Evolutionary conservation across 257 asterid genomes (phyloP), one percentile per base, ranked within the genome.

Genomic region (Apocynum venetum): DNA sequence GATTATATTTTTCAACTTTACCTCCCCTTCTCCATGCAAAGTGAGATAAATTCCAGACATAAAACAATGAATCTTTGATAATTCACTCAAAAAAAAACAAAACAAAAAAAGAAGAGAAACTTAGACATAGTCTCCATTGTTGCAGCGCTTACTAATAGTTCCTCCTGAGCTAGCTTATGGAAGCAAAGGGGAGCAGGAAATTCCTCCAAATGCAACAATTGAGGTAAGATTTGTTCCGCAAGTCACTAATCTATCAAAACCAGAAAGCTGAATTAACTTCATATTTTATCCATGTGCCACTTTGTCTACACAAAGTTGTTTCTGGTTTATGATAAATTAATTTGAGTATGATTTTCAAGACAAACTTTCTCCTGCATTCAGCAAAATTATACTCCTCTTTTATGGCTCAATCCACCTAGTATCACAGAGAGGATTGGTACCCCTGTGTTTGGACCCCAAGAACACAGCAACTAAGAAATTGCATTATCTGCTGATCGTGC

Each of bases 81-180:
- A 38, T n/a, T 65, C 46, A 14, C 35, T 69, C 67, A 14, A 51
- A 48, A 40, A 9, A 53, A 53, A 25, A 25, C 0, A 25, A 25
- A 25, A 25, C 31, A 25, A 25, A 25, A 25, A 25, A 57, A 20
- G 36, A 57, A 20, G 72, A 47, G 40, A 72, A 72, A n/a, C 38
- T 74, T 51, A 31, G 38, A 82, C 11, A 8, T 60, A 12, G 40
- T 71, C 8, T 75, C 47, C 8, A n/a, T 66, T 82, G 71, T 86
- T 83, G 86, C 91, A 96, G 99, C 84, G 98, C 41, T 63, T 96
- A 84, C 89, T 96, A 80, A 93, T 95, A 57, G 97, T 95, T 69
- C 99, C 98, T 77, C 99, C 99, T 13, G 89, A 90, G 83, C 89
- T 95, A 72, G 99, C 99, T 81, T 95, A 95, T 80, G 99, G 99